Evolutionary conservation across 139 green algal genomes (phyloP).

Genomic region (Picochlorum sp.): DNA sequence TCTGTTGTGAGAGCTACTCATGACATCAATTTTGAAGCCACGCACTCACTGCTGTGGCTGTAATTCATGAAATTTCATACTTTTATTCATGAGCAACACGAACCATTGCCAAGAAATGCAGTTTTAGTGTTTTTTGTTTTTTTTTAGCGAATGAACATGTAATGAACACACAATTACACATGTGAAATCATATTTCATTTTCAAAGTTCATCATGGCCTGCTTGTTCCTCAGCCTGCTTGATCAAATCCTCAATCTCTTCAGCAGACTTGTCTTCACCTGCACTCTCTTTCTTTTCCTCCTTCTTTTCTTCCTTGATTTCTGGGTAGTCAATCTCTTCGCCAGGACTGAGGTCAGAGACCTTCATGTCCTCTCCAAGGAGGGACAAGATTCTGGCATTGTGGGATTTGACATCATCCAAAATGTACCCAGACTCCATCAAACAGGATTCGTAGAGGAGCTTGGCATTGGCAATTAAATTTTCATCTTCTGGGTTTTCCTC

Average conservation of each 20-base stretch:
- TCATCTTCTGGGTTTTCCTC: conserved; percentile 36
- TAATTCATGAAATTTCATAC: too few species aligned
- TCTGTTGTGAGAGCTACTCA: too few species aligned
- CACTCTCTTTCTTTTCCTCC: neutral
- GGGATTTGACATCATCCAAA: conserved; percentile 4
- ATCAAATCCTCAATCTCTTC: neutral
- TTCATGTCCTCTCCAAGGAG: conserved; percentile 2
- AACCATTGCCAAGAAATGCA: neutral
- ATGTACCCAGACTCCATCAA: conserved; percentile 77
- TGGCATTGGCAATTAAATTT: conserved; percentile 33
- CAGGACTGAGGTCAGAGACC: neutral
- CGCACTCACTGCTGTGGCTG: too few species aligned
- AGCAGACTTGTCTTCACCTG: neutral
- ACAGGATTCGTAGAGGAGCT: conserved; percentile 86
- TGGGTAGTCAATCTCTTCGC: conserved; percentile 6
- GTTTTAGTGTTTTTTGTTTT: neutral
- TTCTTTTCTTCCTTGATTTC: conserved; percentile 8
- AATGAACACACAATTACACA: neutral
- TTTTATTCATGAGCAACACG: too few species aligned
- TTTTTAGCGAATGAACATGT: too few species aligned
- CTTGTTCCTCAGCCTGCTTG: neutral
- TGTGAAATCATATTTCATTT: neutral
- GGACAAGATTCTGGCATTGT: conserved; percentile 4
- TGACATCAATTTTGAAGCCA: too few species aligned
- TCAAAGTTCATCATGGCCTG: conserved; percentile 8